These are phyloP conservation scores for Phyllosticta citriasiana DNA, from an alignment of 2,329 filamentous ascomycete genomes.

Conservation along the genomic window DNA sequence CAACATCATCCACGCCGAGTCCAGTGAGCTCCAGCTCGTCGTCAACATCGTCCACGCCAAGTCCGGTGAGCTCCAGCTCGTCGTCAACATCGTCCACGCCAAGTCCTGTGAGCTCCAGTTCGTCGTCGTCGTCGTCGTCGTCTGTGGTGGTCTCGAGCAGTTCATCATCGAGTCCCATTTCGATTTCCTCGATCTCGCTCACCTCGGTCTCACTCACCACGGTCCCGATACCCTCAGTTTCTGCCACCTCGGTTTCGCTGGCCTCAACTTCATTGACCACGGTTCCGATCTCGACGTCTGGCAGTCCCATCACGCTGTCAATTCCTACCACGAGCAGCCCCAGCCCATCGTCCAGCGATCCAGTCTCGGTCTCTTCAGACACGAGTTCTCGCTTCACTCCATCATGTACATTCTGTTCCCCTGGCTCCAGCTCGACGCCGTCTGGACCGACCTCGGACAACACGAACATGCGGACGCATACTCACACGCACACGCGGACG, in stretches of 20 bases:
- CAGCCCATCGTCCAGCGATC: neutral
- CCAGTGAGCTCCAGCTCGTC: neutral
- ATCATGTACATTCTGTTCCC: too few species aligned
- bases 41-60: too few species aligned
- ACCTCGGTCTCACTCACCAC: neutral
- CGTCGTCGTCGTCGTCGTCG: neutral
- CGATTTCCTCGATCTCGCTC: neutral
- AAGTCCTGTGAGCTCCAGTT: neutral
- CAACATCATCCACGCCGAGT: too few species aligned
- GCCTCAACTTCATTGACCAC: neutral
- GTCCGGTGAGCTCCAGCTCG: neutral
- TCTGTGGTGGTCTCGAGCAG: neutral
- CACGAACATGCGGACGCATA: neutral
- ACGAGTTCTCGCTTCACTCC: neutral
- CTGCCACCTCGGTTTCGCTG: neutral
- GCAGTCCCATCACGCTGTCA: neutral
- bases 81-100: neutral
- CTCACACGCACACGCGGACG: neutral
- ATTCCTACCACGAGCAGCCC: neutral
- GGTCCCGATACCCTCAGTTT: neutral
- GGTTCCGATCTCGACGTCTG: neutral
- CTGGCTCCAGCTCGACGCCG: neutral
- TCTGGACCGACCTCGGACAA: neutral
- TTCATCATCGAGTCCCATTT: neutral
- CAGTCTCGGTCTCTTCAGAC: neutral